Evolutionary conservation across 805 yeast species (phyloP).

Genomic region (Spathaspora passalidarum): DNA sequence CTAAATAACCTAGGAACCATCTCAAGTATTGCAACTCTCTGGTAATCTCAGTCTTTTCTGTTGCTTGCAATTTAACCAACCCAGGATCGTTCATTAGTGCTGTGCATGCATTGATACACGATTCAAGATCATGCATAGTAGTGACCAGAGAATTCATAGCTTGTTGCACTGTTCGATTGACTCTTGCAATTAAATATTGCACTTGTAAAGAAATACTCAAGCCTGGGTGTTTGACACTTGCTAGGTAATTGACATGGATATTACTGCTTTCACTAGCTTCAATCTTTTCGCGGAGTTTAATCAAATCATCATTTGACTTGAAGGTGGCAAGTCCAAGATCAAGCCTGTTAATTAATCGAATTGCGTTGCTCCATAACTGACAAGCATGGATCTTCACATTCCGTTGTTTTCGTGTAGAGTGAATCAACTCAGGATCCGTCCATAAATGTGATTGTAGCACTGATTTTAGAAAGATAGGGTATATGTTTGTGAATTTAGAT

Average conservation of each 20-base stretch:
- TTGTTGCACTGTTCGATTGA: constrained; percentile 17
- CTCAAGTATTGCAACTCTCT: constrained; percentile 25
- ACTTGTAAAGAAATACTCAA: constrained; percentile 19
- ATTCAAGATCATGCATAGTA: constrained; percentile 18
- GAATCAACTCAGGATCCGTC: constrained; percentile 31
- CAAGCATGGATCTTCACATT: constrained; percentile 29
- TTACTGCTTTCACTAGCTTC: constrained; percentile 17
- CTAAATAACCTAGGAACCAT: constrained; percentile 24
- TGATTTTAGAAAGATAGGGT: not conserved
- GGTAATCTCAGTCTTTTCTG: constrained; percentile 16
- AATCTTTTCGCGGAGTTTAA: constrained; percentile 12
- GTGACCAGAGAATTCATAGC: constrained; percentile 19
- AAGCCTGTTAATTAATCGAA: constrained; percentile 28
- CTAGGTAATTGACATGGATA: constrained; percentile 21
- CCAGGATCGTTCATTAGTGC: constrained; percentile 22
- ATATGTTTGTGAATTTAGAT: not conserved
- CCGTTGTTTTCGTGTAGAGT: constrained; percentile 13
- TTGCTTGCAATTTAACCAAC: constrained; percentile 11
- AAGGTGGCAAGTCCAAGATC: constrained; percentile 23
- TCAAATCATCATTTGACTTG: not conserved
- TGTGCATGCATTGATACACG: constrained; percentile 20
- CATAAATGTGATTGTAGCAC: constrained; percentile 11
- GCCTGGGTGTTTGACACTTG: constrained; percentile 13
- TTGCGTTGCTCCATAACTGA: constrained; percentile 32
- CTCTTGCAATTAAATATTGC: constrained; percentile 28